Base-by-base conservation (phyloP, 495 filamentous ascomycete genomes). In the Aspergillus kassunensis region DNA sequence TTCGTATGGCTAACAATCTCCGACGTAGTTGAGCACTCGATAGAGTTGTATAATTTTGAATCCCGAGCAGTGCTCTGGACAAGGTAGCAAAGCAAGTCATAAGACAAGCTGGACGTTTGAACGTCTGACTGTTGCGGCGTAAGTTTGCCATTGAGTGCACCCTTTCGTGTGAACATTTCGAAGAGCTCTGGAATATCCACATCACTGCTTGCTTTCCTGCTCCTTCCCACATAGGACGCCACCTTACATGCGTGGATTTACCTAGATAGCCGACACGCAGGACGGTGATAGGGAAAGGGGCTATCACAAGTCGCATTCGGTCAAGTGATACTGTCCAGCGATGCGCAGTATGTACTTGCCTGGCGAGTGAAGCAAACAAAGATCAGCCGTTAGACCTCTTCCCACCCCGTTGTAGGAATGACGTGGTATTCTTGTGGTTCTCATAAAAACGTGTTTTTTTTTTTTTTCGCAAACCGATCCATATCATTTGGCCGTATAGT, bases 391-490 rank as follows among this genome's bases (percentile, higher is more conserved):
- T n/a, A n/a, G n/a, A n/a, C n/a, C n/a, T n/a, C n/a, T n/a, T 78
- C 50, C 60, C 74, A 0, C 33, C 51, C 9, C 74, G 49, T 18
- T 6, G 64, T 67, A 30, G 67, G 67, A 34, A 66, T 51, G n/a
- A 74, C 51, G n/a, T 54, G 53, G 31, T 80, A 65, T 49, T 80
- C 79, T 43, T 71, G 24, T 48, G 81, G 55, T 44, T 81, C 70
- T 50, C 77, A 66, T n/a, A 72, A 45, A n/a, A 74, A 79, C 7
- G 78, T 80, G 11, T 76, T 77, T 20, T 78, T 75, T 15, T 45
- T 76, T 77, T 20, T 78, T 75, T 15, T 45, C 25, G 29, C 29
- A 20, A 34, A 46, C 21, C 30, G n/a, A 24, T 7, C 2, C 18
- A 45, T 13, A 33, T 33, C 18, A 13, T 9, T 19, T 13, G 30